Percentiles rank a stretch among this genome's conserved stretches.
phyloP scores from a whole-genome alignment of 257 asterid genomes.

The Salvia hispanica region DNA sequence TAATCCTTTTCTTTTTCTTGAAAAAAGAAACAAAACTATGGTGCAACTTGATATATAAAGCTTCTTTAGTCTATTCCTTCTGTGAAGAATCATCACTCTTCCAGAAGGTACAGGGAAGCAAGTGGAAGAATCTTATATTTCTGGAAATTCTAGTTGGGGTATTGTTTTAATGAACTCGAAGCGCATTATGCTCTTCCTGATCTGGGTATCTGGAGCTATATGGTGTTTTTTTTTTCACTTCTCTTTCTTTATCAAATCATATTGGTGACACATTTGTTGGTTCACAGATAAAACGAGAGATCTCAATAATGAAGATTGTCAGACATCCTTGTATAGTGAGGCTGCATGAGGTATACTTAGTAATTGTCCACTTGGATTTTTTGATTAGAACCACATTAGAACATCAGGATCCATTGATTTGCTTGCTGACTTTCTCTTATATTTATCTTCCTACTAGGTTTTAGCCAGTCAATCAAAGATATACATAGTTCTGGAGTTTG shows the following conservation, averaged over 20 bases:
- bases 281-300: constrained; percentile 82
- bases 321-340: constrained; percentile 82
- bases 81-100: constrained; percentile 23
- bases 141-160: constrained; percentile 16
- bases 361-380: constrained; percentile 16
- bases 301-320: constrained; percentile 91
- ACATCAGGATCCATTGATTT: constrained; percentile 15
- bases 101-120: constrained; percentile 8
- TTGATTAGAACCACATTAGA: constrained; percentile 21
- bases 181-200: neutral
- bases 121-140: constrained; percentile 19
- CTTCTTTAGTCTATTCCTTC: constrained; percentile 16
- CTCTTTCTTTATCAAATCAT: constrained; percentile 13
- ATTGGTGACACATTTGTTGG: constrained; percentile 30
- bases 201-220: constrained; percentile 20
- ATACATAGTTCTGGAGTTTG: constrained; percentile 85
- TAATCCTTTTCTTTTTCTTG: neutral
- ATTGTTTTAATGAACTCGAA: constrained; percentile 17
- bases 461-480: constrained; percentile 73
- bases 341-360: constrained; percentile 74
- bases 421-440: constrained; percentile 25
- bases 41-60: constrained; percentile 2
- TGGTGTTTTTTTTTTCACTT: constrained; percentile 21
- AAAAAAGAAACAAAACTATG: neutral
- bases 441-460: constrained; percentile 52